Conservation (phyloP, 352 stramenopile species). For the Globisporangium polare region DNA sequence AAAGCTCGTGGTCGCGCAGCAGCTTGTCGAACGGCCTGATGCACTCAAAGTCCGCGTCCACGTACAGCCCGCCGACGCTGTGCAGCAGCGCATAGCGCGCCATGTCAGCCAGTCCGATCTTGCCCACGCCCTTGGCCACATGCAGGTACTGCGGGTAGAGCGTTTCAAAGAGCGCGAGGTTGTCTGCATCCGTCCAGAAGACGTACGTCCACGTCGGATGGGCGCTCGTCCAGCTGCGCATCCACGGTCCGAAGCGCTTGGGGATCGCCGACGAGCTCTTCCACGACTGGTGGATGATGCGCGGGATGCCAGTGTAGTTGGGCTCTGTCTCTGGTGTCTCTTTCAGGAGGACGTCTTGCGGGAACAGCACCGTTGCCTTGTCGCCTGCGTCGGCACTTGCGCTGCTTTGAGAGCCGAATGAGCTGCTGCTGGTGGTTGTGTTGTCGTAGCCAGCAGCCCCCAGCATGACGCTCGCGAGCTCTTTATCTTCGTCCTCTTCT, state of each 20-base stretch:
- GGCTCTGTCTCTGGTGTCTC: not conserved
- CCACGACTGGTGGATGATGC: conserved; percentile 58
- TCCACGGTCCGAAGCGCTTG: conserved; percentile 45
- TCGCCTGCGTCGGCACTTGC: not conserved
- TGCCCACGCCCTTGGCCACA: conserved; percentile 30
- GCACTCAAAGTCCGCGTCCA: conserved; percentile 54
- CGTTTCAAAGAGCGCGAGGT: conserved; percentile 39
- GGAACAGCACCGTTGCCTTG: not conserved
- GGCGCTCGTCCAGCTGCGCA: conserved; percentile 39
- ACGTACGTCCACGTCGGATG: conserved; percentile 51
- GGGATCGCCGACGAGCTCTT: conserved; percentile 38
- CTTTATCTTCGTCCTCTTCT: conserved; percentile 5
- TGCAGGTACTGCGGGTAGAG: conserved; percentile 45
- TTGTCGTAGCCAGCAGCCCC: not conserved
- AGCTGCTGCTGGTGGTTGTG: not conserved
- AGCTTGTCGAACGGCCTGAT: conserved; percentile 33
- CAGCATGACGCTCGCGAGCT: not conserved
- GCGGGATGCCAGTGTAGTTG: conserved; percentile 24
- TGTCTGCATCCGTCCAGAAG: conserved; percentile 58
- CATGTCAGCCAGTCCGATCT: conserved; percentile 53
- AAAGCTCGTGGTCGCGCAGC: conserved; percentile 26
- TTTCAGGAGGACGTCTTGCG: not conserved
- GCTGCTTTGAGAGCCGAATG: not conserved
- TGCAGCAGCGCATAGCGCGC: conserved; percentile 51
- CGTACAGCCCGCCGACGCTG: conserved; percentile 44